Evolutionary conservation across 768 basidiomycete genomes (phyloP).

Genomic region (Lactarius tabidus): DNA sequence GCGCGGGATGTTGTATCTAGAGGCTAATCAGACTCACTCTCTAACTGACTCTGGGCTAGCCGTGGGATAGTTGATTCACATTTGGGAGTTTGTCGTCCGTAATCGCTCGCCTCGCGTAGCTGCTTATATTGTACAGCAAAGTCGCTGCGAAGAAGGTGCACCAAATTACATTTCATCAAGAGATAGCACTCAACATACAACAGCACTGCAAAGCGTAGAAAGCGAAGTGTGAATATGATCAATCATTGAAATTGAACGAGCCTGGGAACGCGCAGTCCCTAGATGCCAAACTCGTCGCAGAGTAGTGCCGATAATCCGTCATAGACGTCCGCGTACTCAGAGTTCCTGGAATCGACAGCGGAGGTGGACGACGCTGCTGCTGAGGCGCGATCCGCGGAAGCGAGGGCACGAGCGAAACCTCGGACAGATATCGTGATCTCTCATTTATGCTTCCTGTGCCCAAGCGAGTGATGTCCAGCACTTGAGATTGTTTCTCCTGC

Average conservation of each 20-base stretch:
- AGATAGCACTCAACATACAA: no score
- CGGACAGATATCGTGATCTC: not conserved
- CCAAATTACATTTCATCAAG: not conserved
- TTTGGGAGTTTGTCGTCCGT: no score
- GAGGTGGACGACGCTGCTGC: not conserved
- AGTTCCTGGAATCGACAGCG: not conserved
- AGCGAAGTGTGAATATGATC: not conserved
- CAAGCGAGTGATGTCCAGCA: not conserved
- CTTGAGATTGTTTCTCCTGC: not conserved
- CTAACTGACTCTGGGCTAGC: no score
- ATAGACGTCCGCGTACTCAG: not conserved
- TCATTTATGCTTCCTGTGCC: not conserved
- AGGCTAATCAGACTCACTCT: no score
- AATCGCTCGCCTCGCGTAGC: no score
- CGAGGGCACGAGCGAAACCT: not conserved
- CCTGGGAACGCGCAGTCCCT: not conserved
- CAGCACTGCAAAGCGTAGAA: no score
- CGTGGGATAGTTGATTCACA: no score
- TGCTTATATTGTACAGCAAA: not conserved
- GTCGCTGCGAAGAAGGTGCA: not conserved
- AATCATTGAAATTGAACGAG: not conserved
- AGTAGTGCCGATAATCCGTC: not conserved
- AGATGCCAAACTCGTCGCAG: not conserved
- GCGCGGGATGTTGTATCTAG: no score
- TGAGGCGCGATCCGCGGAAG: not conserved